Conservation (phyloP, 306 rosid genomes). For the Hippophae tibetana region DNA sequence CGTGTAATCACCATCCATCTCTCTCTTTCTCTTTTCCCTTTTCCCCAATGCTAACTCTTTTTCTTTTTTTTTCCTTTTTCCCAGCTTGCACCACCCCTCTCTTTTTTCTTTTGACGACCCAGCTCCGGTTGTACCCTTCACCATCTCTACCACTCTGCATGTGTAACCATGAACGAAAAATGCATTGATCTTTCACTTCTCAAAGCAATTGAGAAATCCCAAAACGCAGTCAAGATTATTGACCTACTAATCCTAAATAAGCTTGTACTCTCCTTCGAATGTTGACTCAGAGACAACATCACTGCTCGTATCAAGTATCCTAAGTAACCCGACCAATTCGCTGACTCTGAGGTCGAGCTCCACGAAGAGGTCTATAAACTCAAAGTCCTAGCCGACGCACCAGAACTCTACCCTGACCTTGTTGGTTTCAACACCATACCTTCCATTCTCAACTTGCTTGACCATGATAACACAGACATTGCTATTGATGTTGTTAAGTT, state of each 20-base stretch:
- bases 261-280: too few species aligned
- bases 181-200: conserved; percentile 53
- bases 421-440: conserved; percentile 62
- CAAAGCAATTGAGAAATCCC: conserved; percentile 78
- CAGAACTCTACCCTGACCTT: conserved; percentile 83
- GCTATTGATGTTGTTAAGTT: conserved; percentile 20
- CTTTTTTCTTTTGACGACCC: too few species aligned
- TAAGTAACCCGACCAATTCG: conserved; percentile 74
- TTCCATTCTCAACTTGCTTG: conserved; percentile 62
- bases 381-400: conserved; percentile 73
- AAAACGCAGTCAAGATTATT: conserved; percentile 38
- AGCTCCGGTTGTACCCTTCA: too few species aligned
- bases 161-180: too few species aligned
- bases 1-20: too few species aligned
- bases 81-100: too few species aligned
- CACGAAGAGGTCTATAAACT: conserved; percentile 85
- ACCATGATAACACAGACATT: conserved; percentile 79
- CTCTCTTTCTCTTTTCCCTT: too few species aligned
- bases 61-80: too few species aligned
- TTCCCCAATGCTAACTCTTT: too few species aligned
- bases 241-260: conserved; percentile 21
- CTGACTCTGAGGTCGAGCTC: conserved; percentile 87
- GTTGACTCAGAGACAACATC: conserved; percentile 28
- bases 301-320: conserved; percentile 85
- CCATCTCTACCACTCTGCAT: too few species aligned